Percentiles rank a stretch among this genome's conserved stretches.
Evolutionary conservation across 2,329 filamentous ascomycete species (phyloP).

Genomic region (Talaromyces rugulosus): DNA sequence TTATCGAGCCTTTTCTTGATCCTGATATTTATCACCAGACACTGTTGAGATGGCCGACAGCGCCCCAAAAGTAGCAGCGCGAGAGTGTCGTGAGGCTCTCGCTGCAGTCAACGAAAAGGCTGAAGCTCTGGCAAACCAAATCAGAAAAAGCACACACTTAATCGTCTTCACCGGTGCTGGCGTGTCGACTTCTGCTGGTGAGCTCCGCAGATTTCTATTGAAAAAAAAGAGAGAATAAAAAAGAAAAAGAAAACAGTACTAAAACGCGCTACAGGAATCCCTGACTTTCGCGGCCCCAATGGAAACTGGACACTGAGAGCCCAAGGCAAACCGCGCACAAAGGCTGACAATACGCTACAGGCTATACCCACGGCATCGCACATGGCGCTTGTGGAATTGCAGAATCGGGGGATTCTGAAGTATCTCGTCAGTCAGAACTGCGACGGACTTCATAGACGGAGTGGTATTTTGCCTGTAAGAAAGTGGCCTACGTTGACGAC

Average conservation of each 20-base stretch:
- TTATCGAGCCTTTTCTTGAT: background rate
- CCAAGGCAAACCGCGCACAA: conserved; percentile 35
- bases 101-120: conserved; percentile 35
- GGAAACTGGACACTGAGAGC: conserved; percentile 45
- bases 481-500: background rate
- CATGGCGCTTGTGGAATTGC: conserved; percentile 46
- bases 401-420: conserved; percentile 39
- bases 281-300: conserved; percentile 47
- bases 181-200: conserved; percentile 38
- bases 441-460: conserved; percentile 44
- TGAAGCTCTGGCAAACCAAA: conserved; percentile 31
- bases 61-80: conserved; percentile 14
- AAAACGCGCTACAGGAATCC: conserved; percentile 34
- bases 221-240: background rate
- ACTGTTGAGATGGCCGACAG: conserved; percentile 6
- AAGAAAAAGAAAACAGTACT: background rate
- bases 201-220: background rate
- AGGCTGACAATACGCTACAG: conserved; percentile 36
- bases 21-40: background rate
- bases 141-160: conserved; percentile 43
- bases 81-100: conserved; percentile 24
- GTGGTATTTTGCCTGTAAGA: conserved; percentile 43
- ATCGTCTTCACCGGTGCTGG: conserved; percentile 48
- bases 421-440: conserved; percentile 46
- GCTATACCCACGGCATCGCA: conserved; percentile 45